These are phyloP conservation scores for Sungouiella thailandica DNA, from an alignment of 805 yeast species.

Conservation along the genomic window DNA sequence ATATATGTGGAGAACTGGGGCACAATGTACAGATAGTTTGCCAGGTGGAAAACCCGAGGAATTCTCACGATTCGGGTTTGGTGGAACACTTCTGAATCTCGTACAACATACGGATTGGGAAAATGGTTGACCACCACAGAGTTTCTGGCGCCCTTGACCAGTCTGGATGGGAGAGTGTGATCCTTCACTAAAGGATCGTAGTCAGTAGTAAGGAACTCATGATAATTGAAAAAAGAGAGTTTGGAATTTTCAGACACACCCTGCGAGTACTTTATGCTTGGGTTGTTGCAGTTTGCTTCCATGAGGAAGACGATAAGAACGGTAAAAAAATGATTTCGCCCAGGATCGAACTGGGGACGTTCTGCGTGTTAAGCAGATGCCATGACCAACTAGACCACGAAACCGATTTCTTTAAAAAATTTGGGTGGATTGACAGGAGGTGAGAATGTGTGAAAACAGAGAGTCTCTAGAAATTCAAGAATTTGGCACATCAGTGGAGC, in stretches of 20 bases:
- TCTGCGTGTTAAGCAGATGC: slow-evolving; percentile 24
- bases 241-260: not conserved
- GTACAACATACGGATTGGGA: slow-evolving; percentile 49
- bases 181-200: slow-evolving; percentile 15
- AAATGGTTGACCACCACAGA: slow-evolving; percentile 57
- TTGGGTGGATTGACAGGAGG: no score
- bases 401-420: slow-evolving; percentile 8
- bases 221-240: slow-evolving; percentile 56
- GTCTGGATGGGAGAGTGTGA: slow-evolving; percentile 3
- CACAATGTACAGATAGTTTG: slow-evolving; percentile 27
- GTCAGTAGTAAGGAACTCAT: slow-evolving; percentile 46
- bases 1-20: slow-evolving; percentile 52
- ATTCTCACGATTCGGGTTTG: slow-evolving; percentile 59
- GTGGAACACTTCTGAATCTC: slow-evolving; percentile 21
- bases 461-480: no score
- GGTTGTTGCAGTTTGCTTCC: slow-evolving; percentile 13
- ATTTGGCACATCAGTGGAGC: no score
- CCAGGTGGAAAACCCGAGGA: slow-evolving; percentile 45
- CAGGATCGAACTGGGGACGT: slow-evolving; percentile 24
- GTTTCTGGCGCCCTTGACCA: slow-evolving; percentile 4
- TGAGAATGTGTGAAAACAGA: no score
- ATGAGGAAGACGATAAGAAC: not conserved
- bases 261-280: slow-evolving; percentile 16
- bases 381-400: slow-evolving; percentile 22
- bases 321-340: slow-evolving; percentile 16